Percentiles rank a stretch among this genome's conserved stretches.
phyloP scores from a whole-genome alignment of 1,284 basidiomycete genomes.

The Gymnopus androsaceus region DNA sequence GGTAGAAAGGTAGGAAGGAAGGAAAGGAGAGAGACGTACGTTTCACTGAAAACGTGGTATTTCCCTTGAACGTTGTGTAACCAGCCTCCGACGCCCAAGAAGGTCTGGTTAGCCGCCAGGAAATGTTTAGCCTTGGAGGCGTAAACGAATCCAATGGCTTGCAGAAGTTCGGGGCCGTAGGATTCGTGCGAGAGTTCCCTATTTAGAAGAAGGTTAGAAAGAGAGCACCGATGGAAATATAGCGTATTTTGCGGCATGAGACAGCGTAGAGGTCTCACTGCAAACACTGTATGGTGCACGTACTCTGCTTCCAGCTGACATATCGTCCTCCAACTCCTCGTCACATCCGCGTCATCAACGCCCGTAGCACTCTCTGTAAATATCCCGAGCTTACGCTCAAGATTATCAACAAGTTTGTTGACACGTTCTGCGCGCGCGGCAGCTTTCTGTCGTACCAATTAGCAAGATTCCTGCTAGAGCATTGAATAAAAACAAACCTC shows the following conservation, averaged over 20 bases:
- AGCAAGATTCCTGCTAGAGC: conserved; percentile 1
- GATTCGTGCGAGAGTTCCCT: conserved; percentile 88
- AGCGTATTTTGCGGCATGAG: no score
- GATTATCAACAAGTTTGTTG: conserved; percentile 79
- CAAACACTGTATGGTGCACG: no score
- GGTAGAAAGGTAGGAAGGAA: neutral
- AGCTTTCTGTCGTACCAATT: conserved; percentile 61
- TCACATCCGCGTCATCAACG: conserved; percentile 71
- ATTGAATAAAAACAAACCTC: conserved; percentile 52
- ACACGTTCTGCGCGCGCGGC: conserved; percentile 80
- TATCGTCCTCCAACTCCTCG: conserved; percentile 73
- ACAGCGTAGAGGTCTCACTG: no score
- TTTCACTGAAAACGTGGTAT: conserved; percentile 92
- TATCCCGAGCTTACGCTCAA: conserved; percentile 87
- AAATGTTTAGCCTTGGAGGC: conserved; percentile 80
- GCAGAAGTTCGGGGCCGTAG: conserved; percentile 90
- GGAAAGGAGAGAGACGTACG: conserved; percentile 55
- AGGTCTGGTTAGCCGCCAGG: conserved; percentile 76
- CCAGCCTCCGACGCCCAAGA: conserved; percentile 89
- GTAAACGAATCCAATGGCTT: conserved; percentile 92
- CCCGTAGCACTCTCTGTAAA: conserved; percentile 89
- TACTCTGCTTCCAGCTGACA: conserved; percentile 84
- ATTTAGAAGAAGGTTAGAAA: conserved; percentile 7
- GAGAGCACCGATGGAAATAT: conserved; percentile 9
- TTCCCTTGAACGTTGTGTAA: conserved; percentile 92